These are phyloP conservation scores for Ocimum tenuiflorum DNA, from an alignment of 257 asterid genomes.

Conservation along the genomic window DNA sequence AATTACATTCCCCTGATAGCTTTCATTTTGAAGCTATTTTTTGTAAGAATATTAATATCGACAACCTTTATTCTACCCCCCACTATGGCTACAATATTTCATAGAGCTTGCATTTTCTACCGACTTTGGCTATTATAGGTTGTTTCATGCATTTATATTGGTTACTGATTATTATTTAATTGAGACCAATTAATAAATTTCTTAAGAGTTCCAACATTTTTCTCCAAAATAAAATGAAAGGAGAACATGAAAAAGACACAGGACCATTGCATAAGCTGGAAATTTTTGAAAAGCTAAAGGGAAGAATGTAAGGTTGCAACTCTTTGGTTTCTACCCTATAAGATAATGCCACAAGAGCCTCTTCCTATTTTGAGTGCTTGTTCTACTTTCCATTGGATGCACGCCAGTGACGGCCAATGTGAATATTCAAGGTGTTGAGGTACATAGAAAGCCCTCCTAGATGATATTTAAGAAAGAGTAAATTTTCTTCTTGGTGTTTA, in stretches of 20 bases:
- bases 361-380: neutral
- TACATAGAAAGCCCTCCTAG: too few species aligned
- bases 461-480: slow-evolving; percentile 3
- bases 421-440: too few species aligned
- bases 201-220: slow-evolving; percentile 3
- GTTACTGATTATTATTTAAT: neutral
- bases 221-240: slow-evolving; percentile 1
- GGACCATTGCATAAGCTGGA: neutral
- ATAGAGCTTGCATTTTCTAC: neutral
- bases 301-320: neutral
- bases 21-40: neutral
- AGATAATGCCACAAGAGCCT: neutral
- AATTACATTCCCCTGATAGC: neutral
- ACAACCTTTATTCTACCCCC: neutral
- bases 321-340: neutral
- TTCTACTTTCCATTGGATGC: neutral
- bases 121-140: neutral
- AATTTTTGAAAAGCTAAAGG: neutral
- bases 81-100: neutral
- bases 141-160: neutral
- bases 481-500: neutral
- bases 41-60: neutral
- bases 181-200: neutral
- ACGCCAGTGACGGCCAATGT: neutral
- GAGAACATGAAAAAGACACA: neutral